Base-by-base conservation (phyloP, 2,329 filamentous ascomycete genomes). In the Trichoderma citrinoviride region DNA sequence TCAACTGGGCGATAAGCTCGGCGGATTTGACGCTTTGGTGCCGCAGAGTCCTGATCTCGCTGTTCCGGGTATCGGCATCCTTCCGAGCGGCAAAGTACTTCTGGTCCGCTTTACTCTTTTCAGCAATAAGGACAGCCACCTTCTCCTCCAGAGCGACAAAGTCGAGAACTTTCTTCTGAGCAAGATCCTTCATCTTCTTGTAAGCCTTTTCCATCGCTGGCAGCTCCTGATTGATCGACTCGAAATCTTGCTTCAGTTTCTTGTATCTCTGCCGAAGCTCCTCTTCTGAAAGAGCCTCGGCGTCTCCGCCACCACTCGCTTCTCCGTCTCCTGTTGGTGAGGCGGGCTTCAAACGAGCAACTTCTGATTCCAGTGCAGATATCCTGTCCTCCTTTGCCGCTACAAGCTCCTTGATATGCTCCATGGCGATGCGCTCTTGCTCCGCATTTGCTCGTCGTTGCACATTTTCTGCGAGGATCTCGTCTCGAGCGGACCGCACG, bases 61-160 rank as follows among this genome's bases (percentile, higher is more conserved):
- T 83, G 65, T 93, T 90, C 57, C 92, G 85, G 50, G 90, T 89
- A 73, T 98, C 94, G 73, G 94, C 96, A 70, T 93, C 90, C 75
- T 97, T 97, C 83, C 96, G 93, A 8, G 93, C 92, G 1, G 91
- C 92, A 76, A 98, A 98, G 75, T 96, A 99, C 77, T 98, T 98
- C 74, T 98, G 94, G 73, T 99, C 95, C 1, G 94, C 94, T 77
- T 97, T 98, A 69, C 90, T 88, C 80, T 99, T 99, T 77, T 99
- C 93, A 0, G 92, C 91, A 46, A 86, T 87, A 21, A 96, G 80
- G 25, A 90, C 82, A 19, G 86, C 80, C 43, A 94, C 82, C 67
- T 90, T 90, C 64, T 97, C 93, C 78, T 98, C 93, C 73, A 92
- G 80, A 4, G 84, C 82, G 6, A 83, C 81, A 60, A 91, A 87